Evolutionary conservation across 768 basidiomycete species (phyloP).

Genomic region (Suillus plorans): DNA sequence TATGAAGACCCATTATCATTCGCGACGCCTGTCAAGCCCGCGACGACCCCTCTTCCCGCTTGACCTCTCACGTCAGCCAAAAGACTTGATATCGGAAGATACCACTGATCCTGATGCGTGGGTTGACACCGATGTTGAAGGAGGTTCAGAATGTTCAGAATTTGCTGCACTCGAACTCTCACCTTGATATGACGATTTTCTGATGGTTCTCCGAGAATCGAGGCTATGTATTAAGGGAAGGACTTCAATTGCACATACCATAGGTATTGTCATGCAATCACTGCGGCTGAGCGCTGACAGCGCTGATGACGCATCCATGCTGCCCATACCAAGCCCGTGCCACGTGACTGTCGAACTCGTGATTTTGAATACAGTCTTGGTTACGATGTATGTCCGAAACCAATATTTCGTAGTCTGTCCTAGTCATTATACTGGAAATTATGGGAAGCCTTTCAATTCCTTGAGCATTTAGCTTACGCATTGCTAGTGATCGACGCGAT

Average conservation of each 20-base stretch:
- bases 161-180: constrained; percentile 13
- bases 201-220: not conserved
- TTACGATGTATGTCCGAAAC: not conserved
- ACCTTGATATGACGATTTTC: not conserved
- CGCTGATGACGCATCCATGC: not conserved
- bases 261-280: not conserved
- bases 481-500: not conserved
- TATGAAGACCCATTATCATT: not conserved
- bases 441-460: not conserved
- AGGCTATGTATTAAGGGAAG: not conserved
- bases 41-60: constrained; percentile 15
- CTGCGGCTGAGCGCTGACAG: not conserved
- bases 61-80: not conserved
- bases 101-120: constrained; percentile 29
- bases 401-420: not conserved
- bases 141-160: constrained; percentile 22
- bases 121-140: constrained; percentile 42
- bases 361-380: not conserved
- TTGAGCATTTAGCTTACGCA: not conserved
- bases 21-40: not conserved
- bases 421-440: not conserved
- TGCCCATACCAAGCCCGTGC: not conserved
- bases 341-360: not conserved
- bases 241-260: not conserved
- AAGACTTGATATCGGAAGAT: constrained; percentile 10